phyloP scores from a whole-genome alignment of 345 rosid genomes.

The Eucalyptus regnans region DNA sequence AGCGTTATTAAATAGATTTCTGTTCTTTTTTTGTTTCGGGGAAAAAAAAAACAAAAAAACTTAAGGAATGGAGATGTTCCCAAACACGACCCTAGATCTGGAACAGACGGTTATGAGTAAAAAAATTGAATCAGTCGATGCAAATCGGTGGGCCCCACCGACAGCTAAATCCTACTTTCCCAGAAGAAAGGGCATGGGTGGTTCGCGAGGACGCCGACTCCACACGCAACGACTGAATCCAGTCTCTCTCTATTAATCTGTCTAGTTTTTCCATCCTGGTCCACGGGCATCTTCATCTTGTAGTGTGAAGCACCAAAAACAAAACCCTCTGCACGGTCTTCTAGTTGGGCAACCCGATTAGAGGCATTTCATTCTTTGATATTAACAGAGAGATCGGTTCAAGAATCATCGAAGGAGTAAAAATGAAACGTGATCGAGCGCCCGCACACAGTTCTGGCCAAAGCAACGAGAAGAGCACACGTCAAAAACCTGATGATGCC shows the following conservation, averaged over 20 bases:
- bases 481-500: background rate
- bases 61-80: too few species aligned
- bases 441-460: rapidly evolving
- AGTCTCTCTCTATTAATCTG: background rate
- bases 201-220: too few species aligned
- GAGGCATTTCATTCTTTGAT: background rate
- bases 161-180: too few species aligned
- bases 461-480: background rate
- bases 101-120: too few species aligned
- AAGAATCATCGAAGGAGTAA: rapidly evolving
- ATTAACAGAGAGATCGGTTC: background rate
- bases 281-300: background rate
- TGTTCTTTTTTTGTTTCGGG: too few species aligned
- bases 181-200: too few species aligned
- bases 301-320: background rate
- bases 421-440: background rate
- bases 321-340: background rate
- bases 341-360: background rate
- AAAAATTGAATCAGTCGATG: too few species aligned
- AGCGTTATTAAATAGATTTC: too few species aligned
- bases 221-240: too few species aligned
- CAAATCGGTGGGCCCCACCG: too few species aligned
- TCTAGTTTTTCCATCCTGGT: background rate
- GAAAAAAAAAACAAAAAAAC: too few species aligned
- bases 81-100: too few species aligned